Evolutionary conservation across 192 early-diverging fungal genomes (phyloP).

Genomic region (Coemansia sp.): DNA sequence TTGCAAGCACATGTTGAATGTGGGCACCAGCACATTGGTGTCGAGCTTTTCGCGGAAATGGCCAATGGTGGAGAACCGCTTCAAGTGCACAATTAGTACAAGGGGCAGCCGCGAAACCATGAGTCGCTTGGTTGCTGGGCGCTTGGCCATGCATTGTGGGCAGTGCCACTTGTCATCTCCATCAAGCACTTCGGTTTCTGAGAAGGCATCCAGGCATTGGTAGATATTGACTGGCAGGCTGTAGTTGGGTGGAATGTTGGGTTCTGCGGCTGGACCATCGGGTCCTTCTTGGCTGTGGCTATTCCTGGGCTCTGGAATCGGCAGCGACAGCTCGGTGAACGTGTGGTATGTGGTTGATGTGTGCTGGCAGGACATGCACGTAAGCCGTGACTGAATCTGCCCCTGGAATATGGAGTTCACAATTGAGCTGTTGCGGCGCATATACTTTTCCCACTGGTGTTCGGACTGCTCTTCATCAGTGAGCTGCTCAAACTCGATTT

Average conservation of each 20-base stretch:
- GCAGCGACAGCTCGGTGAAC: conserved; percentile 89
- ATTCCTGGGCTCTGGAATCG: conserved; percentile 59
- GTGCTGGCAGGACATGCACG: conserved; percentile 32
- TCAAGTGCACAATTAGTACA: conserved; percentile 90
- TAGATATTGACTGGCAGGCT: conserved; percentile 49
- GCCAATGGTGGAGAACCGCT: conserved; percentile 88
- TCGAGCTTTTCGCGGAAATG: conserved; percentile 93
- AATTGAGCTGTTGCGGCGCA: conserved; percentile 70
- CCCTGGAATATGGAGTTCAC: conserved; percentile 90
- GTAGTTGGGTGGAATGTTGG: background rate
- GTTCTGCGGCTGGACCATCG: background rate
- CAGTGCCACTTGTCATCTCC: conserved; percentile 92
- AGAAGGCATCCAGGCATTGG: conserved; percentile 83
- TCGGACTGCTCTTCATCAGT: conserved; percentile 58
- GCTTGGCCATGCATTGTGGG: conserved; percentile 69
- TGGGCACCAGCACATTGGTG: conserved; percentile 79
- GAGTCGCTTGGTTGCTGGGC: conserved; percentile 72
- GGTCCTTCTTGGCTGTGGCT: background rate
- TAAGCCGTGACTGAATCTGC: conserved; percentile 45
- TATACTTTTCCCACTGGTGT: conserved; percentile 74
- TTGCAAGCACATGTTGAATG: conserved; percentile 59
- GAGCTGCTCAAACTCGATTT: conserved; percentile 63
- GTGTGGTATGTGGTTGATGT: conserved; percentile 71
- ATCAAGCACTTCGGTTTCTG: conserved; percentile 80
- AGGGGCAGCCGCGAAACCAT: conserved; percentile 77